Base-by-base conservation (phyloP, 441 rosid genomes). In the Cnidoscolus chayamansa region DNA sequence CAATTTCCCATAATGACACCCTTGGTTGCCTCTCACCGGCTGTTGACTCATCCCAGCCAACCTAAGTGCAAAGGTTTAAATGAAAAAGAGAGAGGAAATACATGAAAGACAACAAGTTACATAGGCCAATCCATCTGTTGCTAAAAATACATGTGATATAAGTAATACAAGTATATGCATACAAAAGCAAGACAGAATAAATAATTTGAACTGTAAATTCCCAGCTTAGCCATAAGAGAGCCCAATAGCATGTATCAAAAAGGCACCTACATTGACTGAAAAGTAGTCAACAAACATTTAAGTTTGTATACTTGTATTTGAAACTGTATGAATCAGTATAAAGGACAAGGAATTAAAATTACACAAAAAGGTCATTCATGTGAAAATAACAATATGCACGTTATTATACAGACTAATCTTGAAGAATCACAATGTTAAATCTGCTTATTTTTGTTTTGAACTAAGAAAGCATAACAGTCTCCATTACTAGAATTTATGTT, bases 21-120 rank as follows among this genome's bases (percentile, higher is more conserved):
- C 98, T 89, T 7, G 95, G 94, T 79, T 89, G 98, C 82, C 95
- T 88, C 84, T 94, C 97, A 16, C 97, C 97, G 4, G 98, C 95
- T 0, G 97, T 92, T 40, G 98, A 94, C 78, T 94, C 97, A 82
- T 92, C 98, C 98, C 98, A 94, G 25, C 97, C 98, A 66, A 94
- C 98, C 98, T 94, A 78, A 76, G 83, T 32, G 17, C 48, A 74
- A 37, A 13, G 54, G 45, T 32, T 37, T 30, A 59, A 58, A 45
- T 17, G 30, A 10, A 2, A 11, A 2, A 30, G 30, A 58, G 19
- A 19, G 0, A 9, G 25, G 31, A 19, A 55, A 55, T n/a, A 3
- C 6, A 70, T 50, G 10, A 37, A 74, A 25, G n/a, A 31, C n/a
- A 25, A 47, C 3, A 35, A 15, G 30, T 47, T 4, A 45, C 63